Percentiles rank a stretch among this genome's conserved stretches.
Evolutionary conservation across 2,329 filamentous ascomycete genomes (phyloP).

Genomic region (Septoria petroselini): DNA sequence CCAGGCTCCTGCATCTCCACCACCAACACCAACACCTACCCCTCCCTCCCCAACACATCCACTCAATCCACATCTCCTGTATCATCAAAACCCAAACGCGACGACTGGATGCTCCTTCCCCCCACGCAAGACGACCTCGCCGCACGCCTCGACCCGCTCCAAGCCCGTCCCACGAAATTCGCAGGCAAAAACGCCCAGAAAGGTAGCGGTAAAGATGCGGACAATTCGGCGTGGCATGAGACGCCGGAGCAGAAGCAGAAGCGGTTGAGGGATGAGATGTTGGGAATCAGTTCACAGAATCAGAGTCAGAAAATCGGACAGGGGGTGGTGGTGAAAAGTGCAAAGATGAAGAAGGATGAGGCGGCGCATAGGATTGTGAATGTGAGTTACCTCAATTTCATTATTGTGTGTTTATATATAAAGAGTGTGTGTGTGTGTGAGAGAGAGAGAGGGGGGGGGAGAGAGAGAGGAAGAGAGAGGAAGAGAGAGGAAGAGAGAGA

Average conservation of each 20-base stretch:
- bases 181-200: conserved; percentile 60
- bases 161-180: conserved; percentile 78
- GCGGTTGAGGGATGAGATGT: conserved; percentile 73
- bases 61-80: conserved; percentile 21
- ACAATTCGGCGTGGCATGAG: conserved; percentile 76
- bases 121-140: conserved; percentile 50
- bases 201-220: conserved; percentile 38
- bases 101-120: conserved; percentile 61
- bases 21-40: conserved; percentile 29
- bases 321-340: conserved; percentile 9
- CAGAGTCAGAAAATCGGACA: too few relatives aligned
- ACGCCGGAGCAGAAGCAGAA: conserved; percentile 84
- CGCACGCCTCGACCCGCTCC: conserved; percentile 74
- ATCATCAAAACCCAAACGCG: conserved; percentile 58
- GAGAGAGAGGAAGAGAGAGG: too few relatives aligned
- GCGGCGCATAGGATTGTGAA: conserved; percentile 31
- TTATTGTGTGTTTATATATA: neutral
- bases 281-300: conserved; percentile 71
- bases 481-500: too few relatives aligned
- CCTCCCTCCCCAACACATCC: conserved; percentile 30
- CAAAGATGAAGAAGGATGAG: conserved; percentile 22
- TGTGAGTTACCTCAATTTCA: neutral
- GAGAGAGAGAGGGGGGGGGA: too few relatives aligned
- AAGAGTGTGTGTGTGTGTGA: too few relatives aligned
- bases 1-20: conserved; percentile 31